A percentile compares a stretch with the other conserved stretches of the same genome.
Conservation (phyloP, 768 basidiomycete genomes). For the Trichaptum fuscoviolaceum region DNA sequence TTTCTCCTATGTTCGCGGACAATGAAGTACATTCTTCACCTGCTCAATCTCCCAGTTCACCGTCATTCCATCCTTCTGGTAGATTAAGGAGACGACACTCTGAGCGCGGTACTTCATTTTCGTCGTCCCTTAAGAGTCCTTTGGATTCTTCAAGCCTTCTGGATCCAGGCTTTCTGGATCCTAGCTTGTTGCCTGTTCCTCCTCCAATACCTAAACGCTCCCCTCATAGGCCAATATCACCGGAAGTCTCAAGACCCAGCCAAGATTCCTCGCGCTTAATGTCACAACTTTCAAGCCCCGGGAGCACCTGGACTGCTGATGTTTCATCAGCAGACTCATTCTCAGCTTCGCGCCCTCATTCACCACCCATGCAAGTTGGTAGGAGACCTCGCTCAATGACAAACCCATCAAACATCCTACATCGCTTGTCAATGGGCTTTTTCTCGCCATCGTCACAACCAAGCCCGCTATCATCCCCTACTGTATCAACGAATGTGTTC, state of each 20-base stretch:
- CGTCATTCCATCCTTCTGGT: constrained; percentile 22
- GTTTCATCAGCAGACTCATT: constrained; percentile 12
- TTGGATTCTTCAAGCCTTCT: not conserved
- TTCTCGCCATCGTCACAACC: constrained; percentile 41
- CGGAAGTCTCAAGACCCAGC: not conserved
- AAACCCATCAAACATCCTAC: constrained; percentile 58
- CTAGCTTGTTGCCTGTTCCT: not conserved
- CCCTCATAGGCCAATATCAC: not conserved
- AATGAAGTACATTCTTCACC: constrained; percentile 16
- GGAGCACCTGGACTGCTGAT: not conserved
- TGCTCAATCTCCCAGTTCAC: constrained; percentile 16
- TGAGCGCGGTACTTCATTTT: constrained; percentile 20
- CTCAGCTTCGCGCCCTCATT: constrained; percentile 33
- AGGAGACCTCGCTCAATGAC: constrained; percentile 38
- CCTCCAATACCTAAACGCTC: constrained; percentile 1
- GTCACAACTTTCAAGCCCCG: not conserved
- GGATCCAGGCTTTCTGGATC: not conserved
- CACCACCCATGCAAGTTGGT: not conserved
- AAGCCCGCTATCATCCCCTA: constrained; percentile 16
- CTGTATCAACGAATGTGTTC: constrained; percentile 14
- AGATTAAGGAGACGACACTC: constrained; percentile 42
- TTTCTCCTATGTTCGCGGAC: constrained; percentile 40
- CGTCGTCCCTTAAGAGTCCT: not conserved
- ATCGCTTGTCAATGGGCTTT: constrained; percentile 63
- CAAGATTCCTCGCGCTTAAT: not conserved